Conservation (phyloP, 805 yeast genomes). For the Tetrapisispora fleetii region DNA sequence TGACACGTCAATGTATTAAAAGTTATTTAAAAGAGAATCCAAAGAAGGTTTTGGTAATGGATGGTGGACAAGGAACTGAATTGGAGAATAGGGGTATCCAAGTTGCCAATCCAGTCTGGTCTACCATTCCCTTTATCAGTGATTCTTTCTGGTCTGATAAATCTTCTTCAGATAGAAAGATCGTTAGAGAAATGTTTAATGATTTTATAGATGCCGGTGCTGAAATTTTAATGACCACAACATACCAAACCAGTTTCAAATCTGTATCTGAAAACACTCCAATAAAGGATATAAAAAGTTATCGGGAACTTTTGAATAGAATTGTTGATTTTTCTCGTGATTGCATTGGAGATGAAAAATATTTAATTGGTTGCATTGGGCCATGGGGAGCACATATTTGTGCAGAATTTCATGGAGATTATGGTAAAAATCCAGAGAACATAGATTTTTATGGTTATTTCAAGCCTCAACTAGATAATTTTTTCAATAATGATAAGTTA, state of each 20-base stretch:
- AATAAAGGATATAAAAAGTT: slow-evolving; percentile 13
- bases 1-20: slow-evolving; percentile 1
- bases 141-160: slow-evolving; percentile 21
- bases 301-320: slow-evolving; percentile 13
- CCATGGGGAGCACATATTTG: slow-evolving; percentile 68
- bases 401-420: slow-evolving; percentile 65
- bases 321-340: slow-evolving; percentile 18
- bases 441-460: slow-evolving; percentile 28
- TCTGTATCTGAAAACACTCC: slow-evolving; percentile 30
- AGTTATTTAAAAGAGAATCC: slow-evolving; percentile 7
- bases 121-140: slow-evolving; percentile 40
- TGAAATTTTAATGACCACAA: slow-evolving; percentile 43
- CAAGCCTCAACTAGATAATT: slow-evolving; percentile 33
- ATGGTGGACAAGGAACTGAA: slow-evolving; percentile 62
- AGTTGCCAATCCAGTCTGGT: slow-evolving; percentile 48
- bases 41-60: slow-evolving; percentile 26
- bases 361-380: slow-evolving; percentile 51
- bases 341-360: slow-evolving; percentile 17
- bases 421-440: slow-evolving; percentile 27
- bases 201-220: slow-evolving; percentile 48
- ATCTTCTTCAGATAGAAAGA: slow-evolving; percentile 30
- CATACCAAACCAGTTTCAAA: slow-evolving; percentile 48
- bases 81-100: slow-evolving; percentile 40
- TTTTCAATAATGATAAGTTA: slow-evolving; percentile 39
- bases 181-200: slow-evolving; percentile 38